phyloP scores from a whole-genome alignment of 2,329 filamentous ascomycete genomes.

The Ophiosphaerella narmari region DNA sequence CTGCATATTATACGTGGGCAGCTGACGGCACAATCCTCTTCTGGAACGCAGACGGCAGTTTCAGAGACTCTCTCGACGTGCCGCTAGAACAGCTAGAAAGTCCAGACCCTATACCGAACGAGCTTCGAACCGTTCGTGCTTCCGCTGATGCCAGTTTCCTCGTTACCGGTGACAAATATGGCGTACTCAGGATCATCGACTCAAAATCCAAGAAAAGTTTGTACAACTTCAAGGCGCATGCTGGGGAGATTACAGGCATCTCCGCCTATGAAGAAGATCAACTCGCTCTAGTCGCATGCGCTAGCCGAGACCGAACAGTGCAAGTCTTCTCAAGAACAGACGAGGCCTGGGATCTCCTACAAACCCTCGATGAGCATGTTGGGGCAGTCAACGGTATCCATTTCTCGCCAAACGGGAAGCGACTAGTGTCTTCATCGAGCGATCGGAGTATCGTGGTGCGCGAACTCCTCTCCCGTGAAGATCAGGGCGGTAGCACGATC shows the following conservation, averaged over 20 bases:
- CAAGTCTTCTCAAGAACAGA: slow-evolving; percentile 76
- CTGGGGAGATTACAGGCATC: slow-evolving; percentile 82
- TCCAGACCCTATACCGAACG: slow-evolving; percentile 58
- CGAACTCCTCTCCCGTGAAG: slow-evolving; percentile 73
- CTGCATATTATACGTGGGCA: slow-evolving; percentile 89
- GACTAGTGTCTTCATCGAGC: slow-evolving; percentile 78
- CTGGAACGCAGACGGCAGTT: slow-evolving; percentile 76
- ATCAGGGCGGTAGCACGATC: slow-evolving; percentile 56
- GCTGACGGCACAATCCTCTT: slow-evolving; percentile 78
- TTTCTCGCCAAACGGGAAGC: slow-evolving; percentile 71
- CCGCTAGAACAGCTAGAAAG: slow-evolving; percentile 66
- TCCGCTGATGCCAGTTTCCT: slow-evolving; percentile 68
- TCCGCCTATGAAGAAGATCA: slow-evolving; percentile 70
- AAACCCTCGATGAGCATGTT: slow-evolving; percentile 90
- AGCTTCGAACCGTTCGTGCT: slow-evolving; percentile 62
- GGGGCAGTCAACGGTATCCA: slow-evolving; percentile 80
- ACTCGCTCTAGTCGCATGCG: slow-evolving; percentile 74
- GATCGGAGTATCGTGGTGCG: slow-evolving; percentile 87
- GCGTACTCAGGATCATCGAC: slow-evolving; percentile 75
- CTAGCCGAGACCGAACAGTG: slow-evolving; percentile 80
- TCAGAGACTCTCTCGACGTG: slow-evolving; percentile 67
- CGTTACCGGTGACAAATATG: slow-evolving; percentile 83
- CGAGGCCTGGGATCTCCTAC: slow-evolving; percentile 74
- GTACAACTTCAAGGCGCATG: slow-evolving; percentile 82
- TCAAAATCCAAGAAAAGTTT: slow-evolving; percentile 63